These are phyloP conservation scores for Theobroma grandiflorum DNA, from an alignment of 441 rosid species.

Conservation along the genomic window DNA sequence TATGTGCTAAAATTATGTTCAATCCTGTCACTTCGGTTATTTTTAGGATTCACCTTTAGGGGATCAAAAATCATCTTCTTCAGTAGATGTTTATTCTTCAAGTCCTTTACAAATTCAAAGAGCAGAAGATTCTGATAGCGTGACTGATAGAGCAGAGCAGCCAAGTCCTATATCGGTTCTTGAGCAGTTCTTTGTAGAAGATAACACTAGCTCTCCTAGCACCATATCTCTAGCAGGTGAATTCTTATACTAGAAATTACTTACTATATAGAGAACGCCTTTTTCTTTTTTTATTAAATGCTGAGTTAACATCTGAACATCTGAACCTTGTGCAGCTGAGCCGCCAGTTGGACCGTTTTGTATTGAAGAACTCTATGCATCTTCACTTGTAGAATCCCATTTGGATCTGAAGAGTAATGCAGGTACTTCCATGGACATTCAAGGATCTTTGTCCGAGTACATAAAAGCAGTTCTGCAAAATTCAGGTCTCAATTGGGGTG, in stretches of 20 bases:
- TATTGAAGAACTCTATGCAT: slow-evolving; percentile 36
- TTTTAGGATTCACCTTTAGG: slow-evolving; percentile 49
- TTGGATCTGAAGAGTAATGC: slow-evolving; percentile 26
- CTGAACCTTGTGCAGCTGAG: slow-evolving; percentile 45
- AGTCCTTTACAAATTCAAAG: slow-evolving; percentile 37
- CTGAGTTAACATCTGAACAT: slow-evolving; percentile 16
- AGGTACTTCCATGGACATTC: slow-evolving; percentile 29
- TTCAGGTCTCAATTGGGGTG: slow-evolving; percentile 62
- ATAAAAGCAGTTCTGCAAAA: slow-evolving; percentile 52
- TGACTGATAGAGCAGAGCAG: slow-evolving; percentile 51
- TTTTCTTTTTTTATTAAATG: not conserved
- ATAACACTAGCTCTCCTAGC: slow-evolving; percentile 43
- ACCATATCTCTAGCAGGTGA: slow-evolving; percentile 47
- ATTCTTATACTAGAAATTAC: slow-evolving; percentile 3
- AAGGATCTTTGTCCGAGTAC: slow-evolving; percentile 44
- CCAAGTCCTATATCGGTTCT: slow-evolving; percentile 85
- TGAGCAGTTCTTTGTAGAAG: slow-evolving; percentile 53
- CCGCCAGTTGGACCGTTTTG: slow-evolving; percentile 26
- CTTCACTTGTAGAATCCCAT: slow-evolving; percentile 17
- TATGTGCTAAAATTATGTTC: not conserved
- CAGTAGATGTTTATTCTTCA: slow-evolving; percentile 34
- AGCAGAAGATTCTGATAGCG: slow-evolving; percentile 30
- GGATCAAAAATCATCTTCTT: slow-evolving; percentile 30
- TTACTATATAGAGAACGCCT: not conserved
- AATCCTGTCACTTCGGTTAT: slow-evolving; percentile 19